Percentiles rank a stretch among this genome's conserved stretches.
These are phyloP conservation scores for Rhizopus microsporus DNA, from an alignment of 371 early-diverging fungal species.

Conservation along the genomic window DNA sequence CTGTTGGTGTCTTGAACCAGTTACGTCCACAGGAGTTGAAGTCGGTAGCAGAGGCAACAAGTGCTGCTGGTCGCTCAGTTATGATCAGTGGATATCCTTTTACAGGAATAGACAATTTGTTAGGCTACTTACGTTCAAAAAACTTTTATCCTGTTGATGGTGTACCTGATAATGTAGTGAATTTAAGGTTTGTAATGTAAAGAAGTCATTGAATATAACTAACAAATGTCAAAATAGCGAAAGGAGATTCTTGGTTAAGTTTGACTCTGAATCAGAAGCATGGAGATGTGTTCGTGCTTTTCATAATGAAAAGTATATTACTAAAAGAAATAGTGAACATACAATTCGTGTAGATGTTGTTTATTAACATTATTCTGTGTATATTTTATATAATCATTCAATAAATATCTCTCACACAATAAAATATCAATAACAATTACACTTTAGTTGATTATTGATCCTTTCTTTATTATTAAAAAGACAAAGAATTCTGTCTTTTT, in stretches of 20 bases:
- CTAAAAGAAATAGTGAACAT: not conserved
- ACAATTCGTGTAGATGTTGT: conserved; percentile 2
- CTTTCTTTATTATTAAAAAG: too few relatives aligned
- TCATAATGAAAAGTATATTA: conserved; percentile 29
- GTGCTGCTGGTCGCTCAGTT: conserved; percentile 43
- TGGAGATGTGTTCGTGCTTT: conserved; percentile 52
- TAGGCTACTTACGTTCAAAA: conserved; percentile 38
- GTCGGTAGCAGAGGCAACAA: conserved; percentile 24
- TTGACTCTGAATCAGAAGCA: conserved; percentile 53
- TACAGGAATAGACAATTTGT: conserved; percentile 31
- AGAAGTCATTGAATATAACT: not conserved
- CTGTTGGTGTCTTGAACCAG: conserved; percentile 14
- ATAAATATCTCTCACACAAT: too few relatives aligned
- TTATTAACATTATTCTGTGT: conserved; percentile 1
- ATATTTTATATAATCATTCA: too few relatives aligned
- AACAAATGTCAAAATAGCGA: conserved; percentile 35
- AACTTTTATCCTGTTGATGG: conserved; percentile 48
- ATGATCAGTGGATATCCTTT: conserved; percentile 37
- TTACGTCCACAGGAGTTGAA: conserved; percentile 32
- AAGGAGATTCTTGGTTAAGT: conserved; percentile 46
- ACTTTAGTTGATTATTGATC: too few relatives aligned
- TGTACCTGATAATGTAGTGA: conserved; percentile 30
- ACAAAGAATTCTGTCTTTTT: too few relatives aligned
- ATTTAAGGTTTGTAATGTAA: conserved; percentile 38
- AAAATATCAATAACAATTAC: too few relatives aligned